Base-by-base conservation (phyloP, 108 stramenopile species). In the Fragilariopsis cylindrus region DNA sequence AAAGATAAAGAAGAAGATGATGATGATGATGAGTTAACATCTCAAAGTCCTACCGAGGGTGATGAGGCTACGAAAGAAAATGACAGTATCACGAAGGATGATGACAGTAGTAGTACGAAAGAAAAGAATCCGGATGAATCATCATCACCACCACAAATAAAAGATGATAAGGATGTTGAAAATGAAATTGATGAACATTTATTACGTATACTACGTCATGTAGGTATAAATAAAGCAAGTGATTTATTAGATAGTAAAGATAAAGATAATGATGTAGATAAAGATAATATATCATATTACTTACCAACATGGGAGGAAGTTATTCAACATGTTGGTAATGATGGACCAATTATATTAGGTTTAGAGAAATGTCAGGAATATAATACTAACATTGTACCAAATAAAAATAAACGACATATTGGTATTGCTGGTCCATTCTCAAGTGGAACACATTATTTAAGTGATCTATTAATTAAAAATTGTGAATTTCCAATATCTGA, bases 361-460 rank as follows among this genome's bases (percentile, higher is more conserved):
- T 73, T 87, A 43, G 90, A 88, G 15, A 67, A 76, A 55, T 91
- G 90, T 65, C 70, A 84, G 69, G 79, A 60, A 0, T 91, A 76
- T 76, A 80, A 81, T 63, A 3, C 40, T 1, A 68, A 66, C 6
- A 41, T 71, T 19, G 81, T 86, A 3, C 48, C 65, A 15, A 71
- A 75, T 3, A 67, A 65, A 42, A 19, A 72, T 19, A 8, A 58
- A 6, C 79, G 86, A n/a, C 52, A 82, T 12, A 66, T 88, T 46
- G 87, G 81, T 18, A 78, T 83, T 3, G 82, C 89, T 1, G 84
- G 85, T 19, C 63, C 86, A 44, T 92, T 92, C 75, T 89, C 86
- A 72, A 84, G 76, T 0, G 85, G 88, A 3, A 88, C 92, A 16
- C 87, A 93, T 52, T 69, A 87, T 46, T 52, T 92, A 18, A 71